These are phyloP conservation scores for Boletus sensibilis DNA, from an alignment of 768 basidiomycete species.

Conservation along the genomic window DNA sequence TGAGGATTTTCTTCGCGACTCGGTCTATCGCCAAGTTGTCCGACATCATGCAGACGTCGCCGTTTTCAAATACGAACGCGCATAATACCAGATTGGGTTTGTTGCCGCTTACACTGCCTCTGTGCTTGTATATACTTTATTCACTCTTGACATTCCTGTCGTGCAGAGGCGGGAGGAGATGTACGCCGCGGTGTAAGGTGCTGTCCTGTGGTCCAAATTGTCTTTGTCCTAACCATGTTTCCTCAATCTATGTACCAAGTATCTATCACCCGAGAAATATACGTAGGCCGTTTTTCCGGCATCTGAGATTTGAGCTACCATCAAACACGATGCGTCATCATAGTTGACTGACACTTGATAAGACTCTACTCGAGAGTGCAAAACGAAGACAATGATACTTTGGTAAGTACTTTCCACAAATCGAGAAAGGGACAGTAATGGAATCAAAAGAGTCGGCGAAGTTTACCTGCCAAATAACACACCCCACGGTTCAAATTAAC, in stretches of 20 bases:
- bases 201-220: not conserved
- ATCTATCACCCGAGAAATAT: no score
- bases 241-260: not conserved
- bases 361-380: not conserved
- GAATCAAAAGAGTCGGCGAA: not conserved
- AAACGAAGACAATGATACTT: not conserved
- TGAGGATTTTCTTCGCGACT: no score
- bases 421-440: not conserved
- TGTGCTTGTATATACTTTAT: no score
- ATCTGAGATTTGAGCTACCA: not conserved
- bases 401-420: not conserved
- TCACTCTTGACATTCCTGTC: conserved; percentile 14
- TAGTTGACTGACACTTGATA: not conserved
- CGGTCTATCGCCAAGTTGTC: no score
- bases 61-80: no score
- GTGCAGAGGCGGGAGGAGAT: conserved; percentile 11
- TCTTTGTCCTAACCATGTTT: not conserved
- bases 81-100: no score
- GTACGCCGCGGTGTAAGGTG: not conserved
- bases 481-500: not conserved
- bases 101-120: no score
- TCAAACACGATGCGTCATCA: not conserved
- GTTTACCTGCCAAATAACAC: not conserved
- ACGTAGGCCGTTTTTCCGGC: no score
- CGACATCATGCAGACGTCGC: no score